Conservation (phyloP, 1,139 yeast species). For the Debaryomycetaceae sp. region DNA sequence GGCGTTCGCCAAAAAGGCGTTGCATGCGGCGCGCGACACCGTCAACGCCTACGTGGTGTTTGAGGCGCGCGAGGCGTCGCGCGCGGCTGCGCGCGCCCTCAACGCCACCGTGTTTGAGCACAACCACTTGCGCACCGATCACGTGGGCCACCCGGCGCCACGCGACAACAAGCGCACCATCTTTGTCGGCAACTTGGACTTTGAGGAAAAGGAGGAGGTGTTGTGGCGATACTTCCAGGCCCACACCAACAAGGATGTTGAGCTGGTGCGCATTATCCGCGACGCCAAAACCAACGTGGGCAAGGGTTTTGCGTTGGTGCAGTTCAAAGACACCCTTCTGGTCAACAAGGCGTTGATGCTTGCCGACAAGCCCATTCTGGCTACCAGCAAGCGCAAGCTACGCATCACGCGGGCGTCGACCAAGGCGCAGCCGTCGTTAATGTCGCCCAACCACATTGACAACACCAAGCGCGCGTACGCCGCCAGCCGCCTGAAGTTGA, state of each 20-base stretch:
- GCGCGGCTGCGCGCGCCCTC: constrained; percentile 47
- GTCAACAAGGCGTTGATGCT: constrained; percentile 81
- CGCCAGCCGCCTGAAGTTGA: constrained; percentile 27
- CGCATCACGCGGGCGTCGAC: constrained; percentile 77
- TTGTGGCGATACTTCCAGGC: constrained; percentile 77
- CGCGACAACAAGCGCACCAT: constrained; percentile 81
- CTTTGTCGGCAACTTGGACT: constrained; percentile 91
- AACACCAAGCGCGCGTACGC: constrained; percentile 26
- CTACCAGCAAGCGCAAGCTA: constrained; percentile 54
- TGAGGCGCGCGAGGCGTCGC: constrained; percentile 46
- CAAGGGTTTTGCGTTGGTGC: constrained; percentile 96
- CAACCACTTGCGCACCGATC: constrained; percentile 85
- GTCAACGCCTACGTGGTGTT: constrained; percentile 87
- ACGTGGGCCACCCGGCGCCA: constrained; percentile 83
- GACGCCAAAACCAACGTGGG: constrained; percentile 93
- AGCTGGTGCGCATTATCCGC: constrained; percentile 84
- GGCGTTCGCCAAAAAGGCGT: constrained; percentile 77
- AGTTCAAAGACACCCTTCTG: constrained; percentile 74
- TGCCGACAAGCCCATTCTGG: constrained; percentile 62
- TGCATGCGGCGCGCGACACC: constrained; percentile 74
- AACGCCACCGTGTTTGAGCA: constrained; percentile 69
- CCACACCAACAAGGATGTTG: constrained; percentile 64
- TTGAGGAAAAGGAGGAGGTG: constrained; percentile 86
- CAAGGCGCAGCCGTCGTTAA: constrained; percentile 42
- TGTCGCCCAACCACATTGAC: constrained; percentile 44